phyloP scores from a whole-genome alignment of 129 eudicot genomes.

The Silybum marianum region DNA sequence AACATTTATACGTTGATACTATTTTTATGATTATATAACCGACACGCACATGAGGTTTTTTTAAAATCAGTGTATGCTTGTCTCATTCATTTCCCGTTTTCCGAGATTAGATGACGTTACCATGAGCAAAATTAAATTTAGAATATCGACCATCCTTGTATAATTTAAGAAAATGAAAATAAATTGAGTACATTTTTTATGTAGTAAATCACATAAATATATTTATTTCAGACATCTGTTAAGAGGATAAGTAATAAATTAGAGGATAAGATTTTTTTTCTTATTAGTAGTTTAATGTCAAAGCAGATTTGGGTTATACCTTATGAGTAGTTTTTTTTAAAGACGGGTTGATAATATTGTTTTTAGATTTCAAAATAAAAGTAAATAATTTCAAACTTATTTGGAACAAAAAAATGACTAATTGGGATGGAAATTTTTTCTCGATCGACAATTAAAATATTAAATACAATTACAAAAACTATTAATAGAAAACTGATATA shows the following conservation, averaged over 20 bases:
- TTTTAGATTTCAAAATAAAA: too few species aligned
- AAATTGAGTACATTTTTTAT: not conserved
- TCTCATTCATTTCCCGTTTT: not conserved
- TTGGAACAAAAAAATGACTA: not conserved
- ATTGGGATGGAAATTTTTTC: not conserved
- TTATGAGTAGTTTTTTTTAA: too few species aligned
- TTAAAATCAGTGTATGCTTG: not conserved
- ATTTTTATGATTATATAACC: not conserved
- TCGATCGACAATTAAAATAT: too few species aligned
- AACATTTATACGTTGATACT: not conserved
- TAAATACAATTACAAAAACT: too few species aligned
- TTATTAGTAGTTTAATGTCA: too few species aligned
- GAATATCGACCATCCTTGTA: not conserved
- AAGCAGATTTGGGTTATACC: not conserved
- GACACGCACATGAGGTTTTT: not conserved
- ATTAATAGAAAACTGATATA: too few species aligned
- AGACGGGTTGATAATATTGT: too few species aligned
- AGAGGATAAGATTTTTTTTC: not conserved
- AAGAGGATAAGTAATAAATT: too few species aligned
- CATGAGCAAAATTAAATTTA: not conserved
- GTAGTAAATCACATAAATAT: too few species aligned
- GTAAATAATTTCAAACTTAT: too few species aligned
- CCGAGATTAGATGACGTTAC: not conserved
- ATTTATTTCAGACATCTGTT: not conserved
- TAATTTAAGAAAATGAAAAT: not conserved